Evolutionary conservation across 2,329 filamentous ascomycete genomes (phyloP), one percentile per base, ranked within the genome.

Genomic region (Penicillium sp.): DNA sequence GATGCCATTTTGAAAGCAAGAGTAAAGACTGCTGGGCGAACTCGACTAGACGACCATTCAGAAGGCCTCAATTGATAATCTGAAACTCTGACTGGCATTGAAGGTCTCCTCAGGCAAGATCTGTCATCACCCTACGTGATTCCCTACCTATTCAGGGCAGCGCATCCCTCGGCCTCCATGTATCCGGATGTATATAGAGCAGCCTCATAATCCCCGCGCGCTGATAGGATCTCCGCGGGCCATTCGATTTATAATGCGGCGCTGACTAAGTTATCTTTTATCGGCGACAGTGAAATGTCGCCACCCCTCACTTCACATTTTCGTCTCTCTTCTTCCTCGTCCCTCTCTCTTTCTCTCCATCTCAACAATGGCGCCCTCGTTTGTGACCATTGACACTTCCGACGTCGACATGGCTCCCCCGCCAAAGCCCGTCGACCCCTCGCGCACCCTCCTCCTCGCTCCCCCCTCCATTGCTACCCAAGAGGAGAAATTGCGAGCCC

Each of bases 381-480:
- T 76, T 51, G 63, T 79, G 48, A 74, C 73, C 56, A 71, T 80
- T 64, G 78, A 81, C 59, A 70, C 71, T 27, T 73, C 73, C 48
- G 69, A 56, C 20, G 39, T 73, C 56, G 78, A 81, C 62, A 59
- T 64, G 54, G 46, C 57, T 35, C 37, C 59, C 35, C 36, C 65
- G 18, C 48, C 64, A 13, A 51, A 60, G 28, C 44, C 56, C 27
- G 49, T 51, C 46, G 50, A 58, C 23, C 29, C 43, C 49, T 60
- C 55, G 30, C 80, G 83, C 65, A 91, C 84, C 20, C 83, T 95
- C 48, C 81, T 95, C 27, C 83, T 97, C 47, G 89, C 91, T 20
- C 91, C 93, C 37, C 90, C 93, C 9, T 94, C 89, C 16, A 79
- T 97, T 57, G 84, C 93, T 53, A 81, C 87, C 39, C 85, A 94